These are phyloP conservation scores for Zygnema cylindricum DNA, from an alignment of 139 green algal species.

Conservation along the genomic window DNA sequence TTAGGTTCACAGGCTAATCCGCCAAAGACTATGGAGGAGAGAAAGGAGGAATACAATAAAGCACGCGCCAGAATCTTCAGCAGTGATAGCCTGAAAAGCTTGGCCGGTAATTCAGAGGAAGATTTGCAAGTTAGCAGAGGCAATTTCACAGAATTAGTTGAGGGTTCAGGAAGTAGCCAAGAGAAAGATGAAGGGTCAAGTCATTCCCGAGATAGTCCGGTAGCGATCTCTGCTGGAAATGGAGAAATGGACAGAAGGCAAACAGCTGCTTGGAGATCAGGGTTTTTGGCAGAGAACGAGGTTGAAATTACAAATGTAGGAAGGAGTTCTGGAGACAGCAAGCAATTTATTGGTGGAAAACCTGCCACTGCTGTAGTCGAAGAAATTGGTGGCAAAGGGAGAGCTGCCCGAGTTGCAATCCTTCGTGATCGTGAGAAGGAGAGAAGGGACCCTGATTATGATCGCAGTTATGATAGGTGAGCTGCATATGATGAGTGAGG, in stretches of 20 bases:
- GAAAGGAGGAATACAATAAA: constrained; percentile 60
- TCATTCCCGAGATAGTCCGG: not conserved
- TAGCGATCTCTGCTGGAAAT: constrained; percentile 1
- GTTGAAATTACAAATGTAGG: constrained; percentile 3
- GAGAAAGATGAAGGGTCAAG: not conserved
- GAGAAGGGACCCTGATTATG: constrained; percentile 52
- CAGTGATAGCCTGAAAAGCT: not conserved
- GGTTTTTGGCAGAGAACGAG: not conserved
- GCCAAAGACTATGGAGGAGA: constrained; percentile 51
- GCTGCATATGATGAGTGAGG: constrained; percentile 4
- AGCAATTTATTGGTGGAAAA: not conserved
- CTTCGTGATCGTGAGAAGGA: constrained; percentile 59
- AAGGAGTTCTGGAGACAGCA: not conserved
- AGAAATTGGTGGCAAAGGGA: not conserved
- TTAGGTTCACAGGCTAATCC: constrained; percentile 1
- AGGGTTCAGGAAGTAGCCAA: not conserved
- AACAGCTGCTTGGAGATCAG: not conserved
- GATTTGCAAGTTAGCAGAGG: not conserved
- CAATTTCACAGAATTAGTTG: not conserved
- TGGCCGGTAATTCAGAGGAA: not conserved
- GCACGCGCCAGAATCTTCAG: constrained; percentile 55
- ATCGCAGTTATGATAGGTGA: constrained; percentile 55
- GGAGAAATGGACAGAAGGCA: not conserved
- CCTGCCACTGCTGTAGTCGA: not conserved
- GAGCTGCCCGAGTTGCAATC: constrained; percentile 57